phyloP scores from a whole-genome alignment of 208 protist genomes.

The Trichomonas gallinae region DNA sequence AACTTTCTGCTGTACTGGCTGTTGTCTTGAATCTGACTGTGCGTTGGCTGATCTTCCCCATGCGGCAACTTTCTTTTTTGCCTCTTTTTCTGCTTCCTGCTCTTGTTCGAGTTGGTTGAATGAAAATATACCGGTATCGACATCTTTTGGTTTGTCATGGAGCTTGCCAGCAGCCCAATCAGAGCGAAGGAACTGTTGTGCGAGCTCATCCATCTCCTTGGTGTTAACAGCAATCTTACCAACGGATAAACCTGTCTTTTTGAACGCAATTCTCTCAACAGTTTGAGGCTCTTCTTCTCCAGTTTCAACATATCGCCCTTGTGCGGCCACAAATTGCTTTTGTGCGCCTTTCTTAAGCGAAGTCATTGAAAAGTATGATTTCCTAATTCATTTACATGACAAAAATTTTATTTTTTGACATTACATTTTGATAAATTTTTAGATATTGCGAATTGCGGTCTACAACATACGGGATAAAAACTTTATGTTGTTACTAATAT shows the following conservation, averaged over 20 bases:
- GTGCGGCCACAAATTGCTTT: background rate
- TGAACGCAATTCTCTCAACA: background rate
- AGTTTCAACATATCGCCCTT: background rate
- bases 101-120: background rate
- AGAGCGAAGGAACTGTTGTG: background rate
- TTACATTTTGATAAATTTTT: too few relatives aligned
- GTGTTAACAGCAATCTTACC: background rate
- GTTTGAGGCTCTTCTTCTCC: background rate
- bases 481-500: too few relatives aligned
- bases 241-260: background rate
- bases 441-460: too few relatives aligned
- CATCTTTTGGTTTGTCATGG: background rate
- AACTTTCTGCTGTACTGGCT: background rate
- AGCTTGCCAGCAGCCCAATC: background rate
- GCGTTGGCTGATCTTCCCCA: background rate
- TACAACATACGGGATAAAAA: too few relatives aligned
- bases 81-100: background rate
- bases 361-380: background rate
- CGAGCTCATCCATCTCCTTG: background rate
- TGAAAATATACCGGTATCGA: background rate
- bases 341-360: background rate
- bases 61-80: background rate
- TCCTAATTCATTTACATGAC: background rate
- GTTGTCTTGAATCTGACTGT: background rate
- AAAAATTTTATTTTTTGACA: too few relatives aligned